Conservation (phyloP, 1,284 basidiomycete genomes). For the Sanghuangporus sanghuang region DNA sequence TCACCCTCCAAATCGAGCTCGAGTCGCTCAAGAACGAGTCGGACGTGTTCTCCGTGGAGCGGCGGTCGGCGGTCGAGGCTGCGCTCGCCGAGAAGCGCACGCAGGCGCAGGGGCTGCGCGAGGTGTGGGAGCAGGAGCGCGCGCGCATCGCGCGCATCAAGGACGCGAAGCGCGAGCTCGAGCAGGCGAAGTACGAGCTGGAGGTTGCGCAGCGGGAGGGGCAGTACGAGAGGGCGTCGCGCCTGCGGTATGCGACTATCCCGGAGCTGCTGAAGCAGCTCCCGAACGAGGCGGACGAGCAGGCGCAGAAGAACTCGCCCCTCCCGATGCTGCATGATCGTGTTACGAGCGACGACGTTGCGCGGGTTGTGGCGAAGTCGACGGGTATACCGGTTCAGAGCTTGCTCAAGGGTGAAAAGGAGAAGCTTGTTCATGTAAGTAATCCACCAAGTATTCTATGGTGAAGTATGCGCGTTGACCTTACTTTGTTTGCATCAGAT, state of each 20-base stretch:
- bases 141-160: conserved; percentile 74
- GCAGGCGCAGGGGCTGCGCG: conserved; percentile 58
- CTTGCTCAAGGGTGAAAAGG: conserved; percentile 83
- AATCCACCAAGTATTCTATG: conserved; percentile 21
- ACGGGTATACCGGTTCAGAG: conserved; percentile 92
- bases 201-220: conserved; percentile 86
- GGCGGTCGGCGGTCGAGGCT: conserved; percentile 62
- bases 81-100: conserved; percentile 55
- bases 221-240: conserved; percentile 77
- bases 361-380: conserved; percentile 81
- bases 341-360: conserved; percentile 86
- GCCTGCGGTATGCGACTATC: conserved; percentile 79
- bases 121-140: conserved; percentile 80
- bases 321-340: conserved; percentile 77
- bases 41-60: conserved; percentile 76
- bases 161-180: conserved; percentile 73
- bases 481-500: conserved; percentile 46
- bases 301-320: conserved; percentile 37
- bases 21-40: conserved; percentile 87
- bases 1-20: conserved; percentile 87
- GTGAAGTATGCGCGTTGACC: conserved; percentile 9
- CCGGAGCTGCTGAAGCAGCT: conserved; percentile 77
- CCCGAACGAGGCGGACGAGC: conserved; percentile 52
- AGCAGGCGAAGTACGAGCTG: conserved; percentile 79
- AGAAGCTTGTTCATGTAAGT: conserved; percentile 80